phyloP scores from a whole-genome alignment of 331 rosid genomes.

The Cydonia oblonga region DNA sequence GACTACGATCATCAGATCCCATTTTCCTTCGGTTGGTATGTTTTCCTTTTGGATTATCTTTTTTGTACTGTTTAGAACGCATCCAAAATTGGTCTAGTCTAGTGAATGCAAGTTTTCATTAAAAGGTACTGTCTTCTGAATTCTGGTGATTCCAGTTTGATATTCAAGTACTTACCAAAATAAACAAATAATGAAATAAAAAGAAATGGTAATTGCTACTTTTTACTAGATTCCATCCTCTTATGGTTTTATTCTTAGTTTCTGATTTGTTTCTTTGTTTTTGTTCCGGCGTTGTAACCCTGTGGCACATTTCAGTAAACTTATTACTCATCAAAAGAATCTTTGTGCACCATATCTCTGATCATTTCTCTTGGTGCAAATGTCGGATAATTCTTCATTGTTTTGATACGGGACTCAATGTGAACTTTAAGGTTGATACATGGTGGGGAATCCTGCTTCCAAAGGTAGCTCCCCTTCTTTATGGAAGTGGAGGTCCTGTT shows the following conservation, averaged over 20 bases:
- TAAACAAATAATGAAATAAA: not conserved
- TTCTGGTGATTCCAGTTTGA: not conserved
- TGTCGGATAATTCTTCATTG: not conserved
- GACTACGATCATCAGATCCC: conserved; percentile 70
- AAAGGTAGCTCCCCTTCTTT: conserved; percentile 59
- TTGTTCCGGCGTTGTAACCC: too few species aligned
- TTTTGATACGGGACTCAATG: conserved; percentile 13
- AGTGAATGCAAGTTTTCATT: not conserved
- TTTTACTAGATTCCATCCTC: too few species aligned
- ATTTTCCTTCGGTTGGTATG: conserved; percentile 60
- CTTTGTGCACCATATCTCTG: not conserved
- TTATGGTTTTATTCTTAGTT: too few species aligned
- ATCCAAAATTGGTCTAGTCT: not conserved
- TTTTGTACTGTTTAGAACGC: not conserved
- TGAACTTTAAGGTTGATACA: conserved; percentile 54
- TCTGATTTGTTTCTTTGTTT: too few species aligned
- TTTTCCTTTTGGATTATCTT: not conserved
- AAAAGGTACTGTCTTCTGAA: not conserved
- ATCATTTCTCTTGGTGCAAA: not conserved
- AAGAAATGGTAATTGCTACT: not conserved
- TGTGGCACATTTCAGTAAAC: too few species aligned
- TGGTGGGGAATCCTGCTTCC: conserved; percentile 93
- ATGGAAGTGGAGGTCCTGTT: conserved; percentile 73
- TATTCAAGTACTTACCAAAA: not conserved
- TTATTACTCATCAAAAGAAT: not conserved